Evolutionary conservation across 2,329 filamentous ascomycete species (phyloP).

Genomic region (Ophiostoma sp.): DNA sequence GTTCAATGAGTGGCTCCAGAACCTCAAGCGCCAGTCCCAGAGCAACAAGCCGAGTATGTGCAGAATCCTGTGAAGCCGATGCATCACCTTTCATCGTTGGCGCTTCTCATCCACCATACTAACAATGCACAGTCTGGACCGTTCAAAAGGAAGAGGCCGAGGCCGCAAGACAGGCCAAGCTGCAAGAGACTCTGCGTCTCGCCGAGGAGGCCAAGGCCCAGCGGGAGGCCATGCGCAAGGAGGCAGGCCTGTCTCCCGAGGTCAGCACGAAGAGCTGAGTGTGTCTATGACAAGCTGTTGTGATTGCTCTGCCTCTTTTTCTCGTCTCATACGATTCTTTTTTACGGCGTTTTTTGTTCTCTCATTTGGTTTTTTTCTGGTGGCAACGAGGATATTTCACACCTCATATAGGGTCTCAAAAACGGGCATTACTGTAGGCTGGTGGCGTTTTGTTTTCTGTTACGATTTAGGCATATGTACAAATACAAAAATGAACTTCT

Average conservation of each 20-base stretch:
- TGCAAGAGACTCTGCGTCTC: conserved; percentile 40
- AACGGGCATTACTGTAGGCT: not conserved
- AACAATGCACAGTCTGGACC: conserved; percentile 47
- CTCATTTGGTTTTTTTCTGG: not conserved
- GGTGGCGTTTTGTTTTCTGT: conserved; percentile 23
- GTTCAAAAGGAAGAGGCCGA: conserved; percentile 53
- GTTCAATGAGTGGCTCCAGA: conserved; percentile 82
- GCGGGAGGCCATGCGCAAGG: conserved; percentile 52
- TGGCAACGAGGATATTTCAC: not conserved
- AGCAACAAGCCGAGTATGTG: conserved; percentile 84
- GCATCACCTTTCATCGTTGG: not conserved
- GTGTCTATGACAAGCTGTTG: not conserved
- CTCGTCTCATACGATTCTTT: not conserved
- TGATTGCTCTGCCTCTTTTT: not conserved
- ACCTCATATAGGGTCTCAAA: not conserved
- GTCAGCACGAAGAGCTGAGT: conserved; percentile 7
- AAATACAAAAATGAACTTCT: not conserved
- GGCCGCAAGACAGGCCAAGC: conserved; percentile 42
- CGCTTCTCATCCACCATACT: not conserved
- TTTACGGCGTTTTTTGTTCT: not conserved
- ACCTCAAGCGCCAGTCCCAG: conserved; percentile 85
- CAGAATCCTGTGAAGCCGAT: not conserved
- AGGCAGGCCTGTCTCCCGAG: conserved; percentile 47
- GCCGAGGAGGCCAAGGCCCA: conserved; percentile 46
- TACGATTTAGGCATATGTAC: not conserved